These are phyloP conservation scores for Aspergillus pseudoterreus DNA, from an alignment of 2,329 filamentous ascomycete species.

Conservation along the genomic window DNA sequence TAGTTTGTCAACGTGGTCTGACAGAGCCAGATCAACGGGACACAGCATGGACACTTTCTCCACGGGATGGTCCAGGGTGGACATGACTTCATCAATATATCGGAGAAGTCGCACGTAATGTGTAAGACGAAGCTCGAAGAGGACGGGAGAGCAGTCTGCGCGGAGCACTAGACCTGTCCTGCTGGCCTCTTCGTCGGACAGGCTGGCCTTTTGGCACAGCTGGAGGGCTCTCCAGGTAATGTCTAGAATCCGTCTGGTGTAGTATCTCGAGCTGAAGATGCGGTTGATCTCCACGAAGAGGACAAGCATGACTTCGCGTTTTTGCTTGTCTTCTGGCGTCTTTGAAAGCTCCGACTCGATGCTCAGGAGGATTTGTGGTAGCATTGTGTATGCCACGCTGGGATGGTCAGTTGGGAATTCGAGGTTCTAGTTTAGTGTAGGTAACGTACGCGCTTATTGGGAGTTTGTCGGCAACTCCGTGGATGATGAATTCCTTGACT, in stretches of 20 bases:
- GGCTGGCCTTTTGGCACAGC: conserved; percentile 3
- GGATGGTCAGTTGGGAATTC: background rate
- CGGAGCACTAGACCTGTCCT: background rate
- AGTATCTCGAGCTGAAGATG: conserved; percentile 11
- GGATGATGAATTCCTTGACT: conserved; percentile 10
- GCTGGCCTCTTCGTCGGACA: background rate
- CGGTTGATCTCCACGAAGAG: conserved; percentile 13
- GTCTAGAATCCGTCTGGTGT: conserved; percentile 8
- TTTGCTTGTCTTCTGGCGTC: conserved; percentile 11
- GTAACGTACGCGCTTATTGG: conserved; percentile 11
- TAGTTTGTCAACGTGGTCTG: background rate
- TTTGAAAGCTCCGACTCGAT: conserved; percentile 11
- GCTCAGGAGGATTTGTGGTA: conserved; percentile 13
- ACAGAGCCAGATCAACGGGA: background rate
- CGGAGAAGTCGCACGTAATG: conserved; percentile 8
- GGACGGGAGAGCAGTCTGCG: background rate
- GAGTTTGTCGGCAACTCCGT: conserved; percentile 12
- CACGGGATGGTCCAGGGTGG: conserved; percentile 2
- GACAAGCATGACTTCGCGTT: conserved; percentile 11
- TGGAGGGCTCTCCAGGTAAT: conserved; percentile 12
- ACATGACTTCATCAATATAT: conserved; percentile 12
- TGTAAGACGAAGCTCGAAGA: conserved; percentile 10
- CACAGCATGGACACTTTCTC: background rate
- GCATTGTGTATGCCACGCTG: conserved; percentile 11
- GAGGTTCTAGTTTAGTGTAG: background rate